Conservation (phyloP, 768 basidiomycete genomes). For the Termitomyces sp. region DNA sequence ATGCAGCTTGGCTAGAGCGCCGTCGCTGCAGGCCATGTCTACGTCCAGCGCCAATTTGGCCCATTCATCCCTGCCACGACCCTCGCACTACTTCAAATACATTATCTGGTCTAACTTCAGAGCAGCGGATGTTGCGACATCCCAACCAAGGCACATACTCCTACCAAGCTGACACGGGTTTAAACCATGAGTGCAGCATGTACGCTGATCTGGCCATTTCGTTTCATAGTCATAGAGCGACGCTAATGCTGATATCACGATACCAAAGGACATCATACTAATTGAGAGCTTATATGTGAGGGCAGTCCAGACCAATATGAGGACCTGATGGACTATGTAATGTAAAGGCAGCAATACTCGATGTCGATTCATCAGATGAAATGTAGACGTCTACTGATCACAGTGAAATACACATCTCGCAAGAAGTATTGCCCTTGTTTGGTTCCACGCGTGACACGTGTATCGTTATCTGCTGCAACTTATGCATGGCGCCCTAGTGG, state of each 20-base stretch:
- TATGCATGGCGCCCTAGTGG: constrained; percentile 4
- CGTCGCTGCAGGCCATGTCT: no score
- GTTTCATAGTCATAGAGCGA: background rate
- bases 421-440: background rate
- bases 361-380: no score
- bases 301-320: no score
- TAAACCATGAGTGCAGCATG: background rate
- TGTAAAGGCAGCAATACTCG: background rate
- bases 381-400: no score
- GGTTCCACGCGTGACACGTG: background rate
- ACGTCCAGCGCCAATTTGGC: no score
- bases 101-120: background rate
- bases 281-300: no score
- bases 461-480: background rate
- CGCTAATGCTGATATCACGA: background rate
- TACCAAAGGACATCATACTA: background rate
- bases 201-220: background rate
- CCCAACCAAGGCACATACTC: background rate
- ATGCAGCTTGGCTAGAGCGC: no score
- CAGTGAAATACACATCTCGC: no score
- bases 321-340: background rate
- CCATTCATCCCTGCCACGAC: no score
- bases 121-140: background rate
- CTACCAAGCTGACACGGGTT: background rate
- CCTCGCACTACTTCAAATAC: background rate